These are phyloP conservation scores for Pichia nanzhaoensis DNA, from an alignment of 805 yeast species.

Conservation along the genomic window DNA sequence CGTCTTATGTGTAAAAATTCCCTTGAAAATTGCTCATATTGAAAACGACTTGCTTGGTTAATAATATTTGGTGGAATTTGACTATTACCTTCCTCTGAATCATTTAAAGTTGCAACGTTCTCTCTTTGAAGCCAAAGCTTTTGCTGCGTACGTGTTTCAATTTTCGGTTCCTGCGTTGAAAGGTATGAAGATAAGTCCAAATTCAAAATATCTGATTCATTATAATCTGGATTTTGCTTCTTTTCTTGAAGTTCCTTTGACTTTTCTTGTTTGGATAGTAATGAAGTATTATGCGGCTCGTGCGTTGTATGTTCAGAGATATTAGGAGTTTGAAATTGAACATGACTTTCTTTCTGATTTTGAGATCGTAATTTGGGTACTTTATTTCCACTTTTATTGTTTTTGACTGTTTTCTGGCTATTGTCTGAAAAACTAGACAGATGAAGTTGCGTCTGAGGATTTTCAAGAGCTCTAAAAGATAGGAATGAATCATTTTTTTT, in stretches of 20 bases:
- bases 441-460: background rate
- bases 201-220: slow-evolving; percentile 1
- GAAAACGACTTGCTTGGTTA: slow-evolving; percentile 52
- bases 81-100: slow-evolving; percentile 30
- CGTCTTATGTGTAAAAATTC: slow-evolving; percentile 67
- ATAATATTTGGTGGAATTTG: slow-evolving; percentile 22
- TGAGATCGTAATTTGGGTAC: no score
- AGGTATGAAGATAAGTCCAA: slow-evolving; percentile 24
- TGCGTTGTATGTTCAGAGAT: no score
- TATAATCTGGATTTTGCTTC: background rate
- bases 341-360: no score
- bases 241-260: background rate
- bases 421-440: background rate
- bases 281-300: background rate
- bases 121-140: slow-evolving; percentile 80
- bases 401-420: background rate
- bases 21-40: slow-evolving; percentile 68
- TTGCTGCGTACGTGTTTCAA: slow-evolving; percentile 75
- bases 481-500: slow-evolving; percentile 20
- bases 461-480: slow-evolving; percentile 11
- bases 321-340: no score
- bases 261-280: slow-evolving; percentile 6
- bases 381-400: no score
- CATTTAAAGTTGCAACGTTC: slow-evolving; percentile 50
- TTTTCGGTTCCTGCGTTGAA: slow-evolving; percentile 31